A percentile compares a stretch with the other conserved stretches of the same genome.
Conservation (phyloP, 768 basidiomycete genomes). For the Leccinum pellstonianum region DNA sequence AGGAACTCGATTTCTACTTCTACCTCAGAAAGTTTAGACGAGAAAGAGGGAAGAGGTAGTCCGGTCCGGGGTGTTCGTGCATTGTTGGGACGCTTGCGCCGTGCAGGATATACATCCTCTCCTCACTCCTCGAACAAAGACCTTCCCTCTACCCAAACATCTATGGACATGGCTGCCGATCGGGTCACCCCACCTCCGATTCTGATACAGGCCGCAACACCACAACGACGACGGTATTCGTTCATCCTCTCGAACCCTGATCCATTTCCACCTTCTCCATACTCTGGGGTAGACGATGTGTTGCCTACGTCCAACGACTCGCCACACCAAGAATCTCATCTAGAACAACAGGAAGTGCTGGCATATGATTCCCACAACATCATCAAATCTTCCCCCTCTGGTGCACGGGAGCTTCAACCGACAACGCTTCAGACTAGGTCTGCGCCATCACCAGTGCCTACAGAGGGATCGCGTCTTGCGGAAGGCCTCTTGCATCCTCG, state of each 20-base stretch:
- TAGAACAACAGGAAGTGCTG: slow-evolving; percentile 1
- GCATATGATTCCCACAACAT: not conserved
- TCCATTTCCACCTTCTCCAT: slow-evolving; percentile 22
- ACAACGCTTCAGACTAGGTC: slow-evolving; percentile 3
- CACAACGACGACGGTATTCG: slow-evolving; percentile 24
- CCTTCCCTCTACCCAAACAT: slow-evolving; percentile 14
- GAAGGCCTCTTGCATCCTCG: slow-evolving; percentile 25
- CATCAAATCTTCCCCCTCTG: not conserved
- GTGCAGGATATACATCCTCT: slow-evolving; percentile 28
- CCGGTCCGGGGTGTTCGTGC: slow-evolving; percentile 27
- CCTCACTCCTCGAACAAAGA: slow-evolving; percentile 27
- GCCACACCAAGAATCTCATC: not conserved
- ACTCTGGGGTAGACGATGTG: slow-evolving; percentile 5
- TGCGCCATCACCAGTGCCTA: slow-evolving; percentile 25
- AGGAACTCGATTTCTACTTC: slow-evolving; percentile 20
- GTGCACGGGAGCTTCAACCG: not conserved
- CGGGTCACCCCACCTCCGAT: slow-evolving; percentile 17
- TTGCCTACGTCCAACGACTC: not conserved
- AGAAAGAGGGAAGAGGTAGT: slow-evolving; percentile 25
- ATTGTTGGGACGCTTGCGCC: slow-evolving; percentile 27
- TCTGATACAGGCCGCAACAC: slow-evolving; percentile 16
- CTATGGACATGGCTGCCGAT: slow-evolving; percentile 8
- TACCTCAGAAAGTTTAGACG: slow-evolving; percentile 19
- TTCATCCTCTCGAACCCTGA: slow-evolving; percentile 35
- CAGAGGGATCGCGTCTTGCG: slow-evolving; percentile 27